Percentiles rank a stretch among this genome's conserved stretches.
Evolutionary conservation across 176 grass and related monocot genomes (phyloP).

Genomic region (Eragrostis curvula): DNA sequence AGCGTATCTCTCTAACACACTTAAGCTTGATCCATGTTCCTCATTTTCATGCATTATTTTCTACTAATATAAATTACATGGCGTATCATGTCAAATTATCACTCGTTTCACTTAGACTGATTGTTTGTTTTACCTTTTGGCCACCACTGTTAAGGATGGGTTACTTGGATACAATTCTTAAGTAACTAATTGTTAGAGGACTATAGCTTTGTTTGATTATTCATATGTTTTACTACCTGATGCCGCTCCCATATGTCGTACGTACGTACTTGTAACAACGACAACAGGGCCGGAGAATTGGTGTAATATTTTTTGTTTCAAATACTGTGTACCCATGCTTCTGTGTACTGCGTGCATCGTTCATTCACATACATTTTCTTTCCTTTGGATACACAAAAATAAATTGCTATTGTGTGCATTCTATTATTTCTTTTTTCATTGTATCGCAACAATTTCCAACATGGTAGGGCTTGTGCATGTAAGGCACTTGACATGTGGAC

Average conservation of each 20-base stretch:
- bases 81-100: not conserved
- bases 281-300: too few species aligned
- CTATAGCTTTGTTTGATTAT: not conserved
- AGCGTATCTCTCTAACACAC: not conserved
- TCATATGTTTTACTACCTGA: not conserved
- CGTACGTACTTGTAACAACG: too few species aligned
- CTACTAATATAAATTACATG: constrained; percentile 18
- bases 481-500: not conserved
- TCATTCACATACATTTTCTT: too few species aligned
- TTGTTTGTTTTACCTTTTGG: too few species aligned
- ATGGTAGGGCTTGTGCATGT: not conserved
- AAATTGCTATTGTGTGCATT: too few species aligned
- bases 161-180: not conserved
- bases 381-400: too few species aligned
- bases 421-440: not conserved
- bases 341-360: too few species aligned
- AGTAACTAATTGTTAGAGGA: not conserved
- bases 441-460: not conserved
- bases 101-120: too few species aligned
- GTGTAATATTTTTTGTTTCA: too few species aligned
- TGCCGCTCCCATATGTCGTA: too few species aligned
- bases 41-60: not conserved
- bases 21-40: not conserved
- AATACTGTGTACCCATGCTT: too few species aligned
- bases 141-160: not conserved